Evolutionary conservation across 2,329 filamentous ascomycete genomes (phyloP), one percentile per base, ranked within the genome.

Genomic region (Cryoendolithus antarcticus): DNA sequence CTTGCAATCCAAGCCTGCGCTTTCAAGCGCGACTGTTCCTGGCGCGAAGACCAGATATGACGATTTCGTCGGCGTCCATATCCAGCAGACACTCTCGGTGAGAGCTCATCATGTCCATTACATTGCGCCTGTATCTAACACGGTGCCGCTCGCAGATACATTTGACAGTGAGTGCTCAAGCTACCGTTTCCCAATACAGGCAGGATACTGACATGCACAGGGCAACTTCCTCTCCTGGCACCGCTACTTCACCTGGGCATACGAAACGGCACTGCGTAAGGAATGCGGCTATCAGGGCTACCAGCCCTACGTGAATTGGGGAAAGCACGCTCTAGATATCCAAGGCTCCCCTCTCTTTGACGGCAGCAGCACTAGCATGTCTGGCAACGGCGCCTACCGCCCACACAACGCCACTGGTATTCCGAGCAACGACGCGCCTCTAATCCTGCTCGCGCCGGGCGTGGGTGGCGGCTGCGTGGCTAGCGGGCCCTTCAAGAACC

Each of bases 271-370:
- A 1, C 53, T 67, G 2, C 54, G 52, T 10, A 44, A 60, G 8
- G 63, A 66, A 42, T 67, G 64, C 38, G 62, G 61, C 29, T 67
- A 65, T 41, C 56, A 47, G 6, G 63, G 62, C 36, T 56, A 56
- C 32, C 58, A 62, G 34, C 64, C 64, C 52, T 74, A 72, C 57
- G 67, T 66, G 58, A 68, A 74, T 52, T 75, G 70, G 67, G 63
- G 63, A 2, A 61, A 62, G 38, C 66, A 65, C 55, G 59, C 65
- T 2, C 44, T 58, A 2, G 64, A 74, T 33, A 44, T 53, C 4
- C 33, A 48, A 32, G 62, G 63, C 34, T 72, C 70, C 0, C 69
- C 71, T 3, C 49, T 75, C 39, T 74, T 77, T 39, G 72, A 77
- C 47, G 73, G 73, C 37, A 68, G 63, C 40, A 64, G 63, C 10